These are phyloP conservation scores for Mortierella hygrophila DNA, from an alignment of 192 early-diverging fungal genomes.

Conservation along the genomic window DNA sequence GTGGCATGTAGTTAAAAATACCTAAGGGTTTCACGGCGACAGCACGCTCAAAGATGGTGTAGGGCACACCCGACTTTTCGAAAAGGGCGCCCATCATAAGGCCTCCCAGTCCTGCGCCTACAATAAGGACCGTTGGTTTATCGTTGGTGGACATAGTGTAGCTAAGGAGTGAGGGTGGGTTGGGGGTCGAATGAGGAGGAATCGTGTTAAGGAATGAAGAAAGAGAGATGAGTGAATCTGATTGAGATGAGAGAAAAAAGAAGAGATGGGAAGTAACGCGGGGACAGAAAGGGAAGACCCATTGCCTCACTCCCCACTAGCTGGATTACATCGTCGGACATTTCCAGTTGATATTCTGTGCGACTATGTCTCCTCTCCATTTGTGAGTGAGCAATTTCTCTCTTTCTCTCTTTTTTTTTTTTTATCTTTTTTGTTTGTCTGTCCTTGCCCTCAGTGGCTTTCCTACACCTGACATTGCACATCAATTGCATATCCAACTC, in stretches of 20 bases:
- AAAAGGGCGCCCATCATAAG: constrained; percentile 19
- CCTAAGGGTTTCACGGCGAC: constrained; percentile 14
- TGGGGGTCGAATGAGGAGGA: not conserved
- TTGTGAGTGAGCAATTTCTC: too few relatives aligned
- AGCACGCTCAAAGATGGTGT: constrained; percentile 28
- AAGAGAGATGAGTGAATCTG: not conserved
- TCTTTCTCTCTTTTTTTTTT: too few relatives aligned
- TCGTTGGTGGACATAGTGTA: not conserved
- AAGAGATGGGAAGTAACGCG: not conserved
- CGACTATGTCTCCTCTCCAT: too few relatives aligned
- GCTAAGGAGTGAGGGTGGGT: not conserved
- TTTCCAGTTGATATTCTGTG: too few relatives aligned
- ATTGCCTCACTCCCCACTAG: too few relatives aligned
- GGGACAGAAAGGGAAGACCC: too few relatives aligned
- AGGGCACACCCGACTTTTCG: constrained; percentile 8
- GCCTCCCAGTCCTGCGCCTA: constrained; percentile 35
- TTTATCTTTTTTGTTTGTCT: too few relatives aligned
- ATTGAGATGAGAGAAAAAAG: not conserved
- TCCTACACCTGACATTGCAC: too few relatives aligned
- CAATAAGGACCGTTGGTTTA: constrained; percentile 22
- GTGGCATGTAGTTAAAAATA: not conserved
- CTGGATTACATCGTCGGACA: too few relatives aligned
- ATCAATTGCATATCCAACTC: too few relatives aligned
- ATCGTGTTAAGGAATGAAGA: not conserved
- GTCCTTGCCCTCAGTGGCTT: too few relatives aligned